Conservation (phyloP, 352 stramenopile species). For the Pythium rhizo-oryzae region DNA sequence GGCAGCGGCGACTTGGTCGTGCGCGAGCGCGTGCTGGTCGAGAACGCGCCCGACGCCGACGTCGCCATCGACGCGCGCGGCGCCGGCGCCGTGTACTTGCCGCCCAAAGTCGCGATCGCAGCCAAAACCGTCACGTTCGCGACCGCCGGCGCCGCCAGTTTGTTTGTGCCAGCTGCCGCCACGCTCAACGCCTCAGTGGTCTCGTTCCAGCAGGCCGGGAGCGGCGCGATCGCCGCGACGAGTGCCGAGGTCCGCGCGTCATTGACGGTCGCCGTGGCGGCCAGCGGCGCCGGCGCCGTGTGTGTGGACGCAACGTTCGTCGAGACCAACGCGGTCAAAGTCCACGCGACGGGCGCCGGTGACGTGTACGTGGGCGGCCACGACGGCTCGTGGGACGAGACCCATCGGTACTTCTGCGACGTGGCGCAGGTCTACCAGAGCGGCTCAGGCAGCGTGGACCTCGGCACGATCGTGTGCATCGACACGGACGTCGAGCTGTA, state of each 20-base stretch:
- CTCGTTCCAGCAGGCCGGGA: conserved; percentile 11
- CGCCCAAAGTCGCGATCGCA: not conserved
- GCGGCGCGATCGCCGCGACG: conserved; percentile 1
- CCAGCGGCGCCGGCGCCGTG: conserved; percentile 1
- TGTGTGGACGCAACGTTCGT: conserved; percentile 14
- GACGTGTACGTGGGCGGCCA: conserved; percentile 13
- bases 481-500: conserved; percentile 15
- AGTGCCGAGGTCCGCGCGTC: not conserved
- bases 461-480: conserved; percentile 19
- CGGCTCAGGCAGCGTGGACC: conserved; percentile 3
- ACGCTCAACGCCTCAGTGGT: not conserved
- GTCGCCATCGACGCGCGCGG: not conserved
- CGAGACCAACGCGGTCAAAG: conserved; percentile 5
- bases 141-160: not conserved
- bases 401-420: conserved; percentile 10
- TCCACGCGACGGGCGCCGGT: not conserved
- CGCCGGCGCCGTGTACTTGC: conserved; percentile 2
- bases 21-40: not conserved
- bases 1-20: conserved; percentile 12
- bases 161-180: conserved; percentile 7
- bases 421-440: conserved; percentile 6
- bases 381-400: conserved; percentile 6
- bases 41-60: not conserved
- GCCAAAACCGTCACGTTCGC: conserved; percentile 5
- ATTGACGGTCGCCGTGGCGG: not conserved